phyloP scores from a whole-genome alignment of 2,329 filamentous ascomycete genomes.

The Apiospora sp. region DNA sequence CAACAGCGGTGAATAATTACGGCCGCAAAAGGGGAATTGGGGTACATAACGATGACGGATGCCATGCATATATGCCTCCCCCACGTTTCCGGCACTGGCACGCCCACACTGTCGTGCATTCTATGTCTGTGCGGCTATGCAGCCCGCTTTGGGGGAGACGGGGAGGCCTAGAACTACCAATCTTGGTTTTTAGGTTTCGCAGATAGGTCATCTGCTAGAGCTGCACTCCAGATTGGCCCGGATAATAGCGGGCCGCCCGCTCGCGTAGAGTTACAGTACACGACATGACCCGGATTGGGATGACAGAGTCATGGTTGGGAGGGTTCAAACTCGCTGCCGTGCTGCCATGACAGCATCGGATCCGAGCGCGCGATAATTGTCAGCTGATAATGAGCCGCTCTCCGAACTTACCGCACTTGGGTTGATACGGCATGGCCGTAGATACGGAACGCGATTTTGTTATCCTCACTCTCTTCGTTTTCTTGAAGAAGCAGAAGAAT shows the following conservation, averaged over 20 bases:
- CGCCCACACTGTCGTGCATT: not conserved
- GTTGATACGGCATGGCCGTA: not conserved
- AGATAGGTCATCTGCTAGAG: not conserved
- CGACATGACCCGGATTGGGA: not conserved
- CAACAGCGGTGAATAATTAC: not conserved
- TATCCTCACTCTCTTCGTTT: not conserved
- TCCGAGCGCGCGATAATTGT: not conserved
- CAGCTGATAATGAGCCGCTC: not conserved
- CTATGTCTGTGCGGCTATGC: not conserved
- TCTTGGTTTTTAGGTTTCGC: conserved; percentile 1
- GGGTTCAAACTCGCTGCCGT: not conserved
- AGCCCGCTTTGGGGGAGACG: not conserved
- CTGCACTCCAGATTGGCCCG: not conserved
- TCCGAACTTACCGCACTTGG: not conserved
- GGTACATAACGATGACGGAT: not conserved
- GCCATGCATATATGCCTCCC: not conserved
- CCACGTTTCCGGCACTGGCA: not conserved
- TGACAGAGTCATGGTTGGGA: conserved; percentile 9
- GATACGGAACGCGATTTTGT: not conserved
- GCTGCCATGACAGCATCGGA: not conserved
- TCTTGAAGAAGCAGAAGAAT: not conserved
- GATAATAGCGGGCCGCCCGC: not conserved
- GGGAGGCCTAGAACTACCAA: not conserved
- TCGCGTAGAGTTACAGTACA: not conserved
- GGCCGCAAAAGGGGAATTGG: not conserved